phyloP scores from a whole-genome alignment of 192 early-diverging fungal species.

The Dissophora ornata region DNA sequence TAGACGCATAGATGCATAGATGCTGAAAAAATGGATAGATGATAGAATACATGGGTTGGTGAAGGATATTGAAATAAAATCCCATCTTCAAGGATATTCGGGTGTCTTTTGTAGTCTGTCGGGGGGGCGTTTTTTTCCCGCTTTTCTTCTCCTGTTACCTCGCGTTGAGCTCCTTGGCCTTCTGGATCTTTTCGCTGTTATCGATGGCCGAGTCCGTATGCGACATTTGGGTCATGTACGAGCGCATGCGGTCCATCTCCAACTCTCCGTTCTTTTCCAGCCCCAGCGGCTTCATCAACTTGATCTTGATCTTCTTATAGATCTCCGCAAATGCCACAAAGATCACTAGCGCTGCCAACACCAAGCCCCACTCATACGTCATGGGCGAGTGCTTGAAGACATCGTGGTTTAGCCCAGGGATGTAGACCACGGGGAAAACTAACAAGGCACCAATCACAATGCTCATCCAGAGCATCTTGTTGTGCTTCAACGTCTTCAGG shows the following conservation, averaged over 20 bases:
- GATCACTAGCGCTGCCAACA: constrained; percentile 20
- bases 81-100: too few species aligned
- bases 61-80: too few species aligned
- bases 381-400: constrained; percentile 47
- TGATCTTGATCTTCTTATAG: constrained; percentile 42
- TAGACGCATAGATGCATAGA: too few species aligned
- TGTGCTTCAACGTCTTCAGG: constrained; percentile 32
- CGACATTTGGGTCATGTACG: constrained; percentile 6
- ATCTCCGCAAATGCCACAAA: constrained; percentile 43
- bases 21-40: too few species aligned
- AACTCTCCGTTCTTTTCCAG: constrained; percentile 10
- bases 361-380: constrained; percentile 40
- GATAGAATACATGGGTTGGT: too few species aligned
- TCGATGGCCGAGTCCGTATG: constrained; percentile 18
- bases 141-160: constrained; percentile 21
- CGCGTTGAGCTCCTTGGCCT: neutral
- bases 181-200: neutral
- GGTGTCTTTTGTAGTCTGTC: too few species aligned
- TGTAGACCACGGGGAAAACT: constrained; percentile 37
- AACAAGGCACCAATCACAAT: constrained; percentile 66
- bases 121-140: too few species aligned
- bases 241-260: constrained; percentile 43
- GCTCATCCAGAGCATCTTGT: constrained; percentile 59
- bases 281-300: constrained; percentile 23
- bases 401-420: constrained; percentile 45